Evolutionary conservation across 192 early-diverging fungal species (phyloP).

Genomic region (Backusella mclennaniae): DNA sequence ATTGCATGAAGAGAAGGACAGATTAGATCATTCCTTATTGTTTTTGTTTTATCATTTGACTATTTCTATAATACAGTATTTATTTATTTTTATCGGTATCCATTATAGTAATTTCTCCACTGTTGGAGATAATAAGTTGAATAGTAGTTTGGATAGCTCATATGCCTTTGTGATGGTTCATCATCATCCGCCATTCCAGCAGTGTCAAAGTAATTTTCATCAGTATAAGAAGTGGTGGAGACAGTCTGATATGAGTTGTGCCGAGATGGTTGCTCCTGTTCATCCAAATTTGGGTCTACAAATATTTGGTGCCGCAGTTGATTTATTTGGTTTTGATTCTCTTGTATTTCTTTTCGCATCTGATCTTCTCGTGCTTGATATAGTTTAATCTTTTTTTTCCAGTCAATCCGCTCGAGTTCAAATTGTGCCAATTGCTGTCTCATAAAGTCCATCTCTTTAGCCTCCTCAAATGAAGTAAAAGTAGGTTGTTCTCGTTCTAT

Average conservation of each 20-base stretch:
- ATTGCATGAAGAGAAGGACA: background rate
- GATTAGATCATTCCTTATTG: background rate
- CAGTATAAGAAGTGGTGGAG: background rate
- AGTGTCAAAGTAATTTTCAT: constrained; percentile 1
- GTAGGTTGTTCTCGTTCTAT: background rate
- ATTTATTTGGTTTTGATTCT: background rate
- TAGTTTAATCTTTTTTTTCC: background rate
- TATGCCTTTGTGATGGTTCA: background rate
- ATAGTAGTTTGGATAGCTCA: background rate
- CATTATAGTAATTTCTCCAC: background rate
- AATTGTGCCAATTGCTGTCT: background rate
- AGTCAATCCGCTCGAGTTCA: background rate
- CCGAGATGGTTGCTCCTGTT: background rate
- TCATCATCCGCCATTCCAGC: background rate
- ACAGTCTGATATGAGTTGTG: background rate
- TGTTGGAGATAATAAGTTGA: background rate
- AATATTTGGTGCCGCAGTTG: background rate
- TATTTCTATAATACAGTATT: background rate
- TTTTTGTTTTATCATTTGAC: background rate
- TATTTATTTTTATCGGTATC: constrained; percentile 1
- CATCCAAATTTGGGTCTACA: background rate
- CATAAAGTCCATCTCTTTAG: background rate
- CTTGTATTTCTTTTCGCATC: constrained; percentile 4
- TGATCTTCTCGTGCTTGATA: constrained; percentile 2
- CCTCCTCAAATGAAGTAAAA: background rate